phyloP scores from a whole-genome alignment of 306 rosid species.

The Benincasa hispida region DNA sequence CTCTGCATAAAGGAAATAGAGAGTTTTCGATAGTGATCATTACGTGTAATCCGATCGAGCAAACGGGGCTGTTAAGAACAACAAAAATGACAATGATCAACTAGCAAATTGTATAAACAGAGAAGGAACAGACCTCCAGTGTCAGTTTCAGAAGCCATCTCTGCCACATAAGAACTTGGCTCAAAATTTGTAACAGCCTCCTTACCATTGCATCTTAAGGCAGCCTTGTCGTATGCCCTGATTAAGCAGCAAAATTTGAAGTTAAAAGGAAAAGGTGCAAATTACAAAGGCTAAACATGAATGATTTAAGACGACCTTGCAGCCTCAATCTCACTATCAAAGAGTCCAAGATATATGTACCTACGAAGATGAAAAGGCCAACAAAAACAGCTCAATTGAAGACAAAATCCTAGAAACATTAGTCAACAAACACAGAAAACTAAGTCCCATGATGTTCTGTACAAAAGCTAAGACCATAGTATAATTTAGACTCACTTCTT shows the following conservation, averaged over 20 bases:
- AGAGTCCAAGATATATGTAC: slow-evolving; percentile 91
- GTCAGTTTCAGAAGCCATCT: slow-evolving; percentile 34
- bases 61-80: not conserved
- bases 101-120: not conserved
- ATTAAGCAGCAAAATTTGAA: slow-evolving; percentile 12
- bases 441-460: not conserved
- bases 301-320: slow-evolving; percentile 54
- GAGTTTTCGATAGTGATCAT: not conserved
- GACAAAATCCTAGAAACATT: not conserved
- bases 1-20: slow-evolving; percentile 19
- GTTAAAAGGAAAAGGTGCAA: not conserved
- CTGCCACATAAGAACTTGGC: slow-evolving; percentile 45
- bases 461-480: not conserved
- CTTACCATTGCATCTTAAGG: slow-evolving; percentile 69
- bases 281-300: not conserved
- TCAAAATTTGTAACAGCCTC: slow-evolving; percentile 90
- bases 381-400: slow-evolving; percentile 18
- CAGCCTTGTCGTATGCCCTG: slow-evolving; percentile 95
- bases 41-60: not conserved
- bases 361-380: slow-evolving; percentile 23
- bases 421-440: not conserved
- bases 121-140: slow-evolving; percentile 33
- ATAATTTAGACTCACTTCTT: slow-evolving; percentile 50
- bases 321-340: slow-evolving; percentile 85
- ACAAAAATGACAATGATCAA: not conserved